Evolutionary conservation across 352 stramenopile species (phyloP).

Genomic region (Blastocystis sp.): DNA sequence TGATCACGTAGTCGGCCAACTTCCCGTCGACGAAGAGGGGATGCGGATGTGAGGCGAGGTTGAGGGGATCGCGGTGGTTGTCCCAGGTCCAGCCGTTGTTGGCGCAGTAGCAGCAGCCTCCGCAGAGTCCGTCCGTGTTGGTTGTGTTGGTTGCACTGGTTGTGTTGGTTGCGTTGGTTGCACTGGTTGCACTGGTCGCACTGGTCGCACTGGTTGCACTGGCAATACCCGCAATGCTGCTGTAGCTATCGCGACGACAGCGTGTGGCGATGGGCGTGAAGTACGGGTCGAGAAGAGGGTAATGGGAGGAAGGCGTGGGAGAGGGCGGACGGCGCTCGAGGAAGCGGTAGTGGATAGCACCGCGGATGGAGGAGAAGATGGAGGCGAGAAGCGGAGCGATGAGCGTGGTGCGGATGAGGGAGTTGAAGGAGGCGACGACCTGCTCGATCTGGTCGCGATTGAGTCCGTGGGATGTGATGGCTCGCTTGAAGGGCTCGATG

Average conservation of each 20-base stretch:
- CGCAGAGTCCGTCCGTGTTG: neutral
- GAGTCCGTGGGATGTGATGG: neutral
- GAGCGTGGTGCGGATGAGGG: neutral
- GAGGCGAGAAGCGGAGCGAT: neutral
- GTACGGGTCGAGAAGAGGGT: conserved; percentile 48
- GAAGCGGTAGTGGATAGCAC: conserved; percentile 54
- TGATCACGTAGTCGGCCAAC: neutral
- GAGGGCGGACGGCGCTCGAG: neutral
- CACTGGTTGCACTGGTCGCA: too few species aligned
- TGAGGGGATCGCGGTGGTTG: conserved; percentile 20
- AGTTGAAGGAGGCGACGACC: neutral
- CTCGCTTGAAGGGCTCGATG: conserved; percentile 2
- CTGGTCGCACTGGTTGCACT: too few species aligned
- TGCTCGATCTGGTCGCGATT: neutral
- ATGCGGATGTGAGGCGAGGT: neutral
- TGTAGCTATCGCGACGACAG: neutral
- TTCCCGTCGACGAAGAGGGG: neutral
- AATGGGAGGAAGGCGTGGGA: neutral
- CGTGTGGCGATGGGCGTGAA: conserved; percentile 7
- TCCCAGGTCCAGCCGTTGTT: conserved; percentile 66
- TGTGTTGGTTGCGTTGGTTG: too few species aligned
- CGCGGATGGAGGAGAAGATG: conserved; percentile 2
- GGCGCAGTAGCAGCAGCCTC: neutral
- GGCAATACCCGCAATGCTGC: neutral
- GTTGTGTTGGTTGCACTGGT: too few species aligned